Evolutionary conservation across 257 asterid species (phyloP), one percentile per base, ranked within the genome.

Genomic region (Echium plantagineum): DNA sequence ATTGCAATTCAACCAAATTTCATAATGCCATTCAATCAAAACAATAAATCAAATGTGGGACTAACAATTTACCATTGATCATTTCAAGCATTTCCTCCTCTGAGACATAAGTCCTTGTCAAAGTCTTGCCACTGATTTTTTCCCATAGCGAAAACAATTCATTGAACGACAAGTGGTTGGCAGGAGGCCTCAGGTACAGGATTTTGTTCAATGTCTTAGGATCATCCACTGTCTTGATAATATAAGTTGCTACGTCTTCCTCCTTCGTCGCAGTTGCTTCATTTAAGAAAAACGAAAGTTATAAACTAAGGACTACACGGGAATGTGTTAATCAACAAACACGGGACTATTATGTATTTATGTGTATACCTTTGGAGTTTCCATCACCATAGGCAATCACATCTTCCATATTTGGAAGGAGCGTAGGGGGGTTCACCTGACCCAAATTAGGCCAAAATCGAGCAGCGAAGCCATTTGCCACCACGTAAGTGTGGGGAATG

Each of bases 131-230:
- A 63, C 57, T 72, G 60, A 67, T 72, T 32, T 16, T 53, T 51
- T 72, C 77, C 77, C 77, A 72, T 49, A 67, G 7, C 0, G 73
- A 49, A 20, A 67, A 59, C 4, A 72, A 18, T 13, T 67, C 73
- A 63, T 60, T 55, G 57, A 53, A 67, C 46, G 73, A 63, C 57
- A 67, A 30, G 9, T n/a, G 55, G 55, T 72, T 72, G 5, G 64
- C 58, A 16, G 67, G 73, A 17, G 73, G 73, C 19, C 56, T 51
- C 4, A 72, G 8, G 21, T 67, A 60, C 24, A 66, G 65, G 21
- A 60, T 57, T 64, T 71, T 71, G 60, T 71, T 71, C 62, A 71
- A 58, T 20, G 73, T 72, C 19, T 73, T 58, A 22, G 77, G 77
- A 24, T 72, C 77, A 55, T 72, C 77, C 15, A 53, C 57, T 5